phyloP scores from a whole-genome alignment of 2,329 filamentous ascomycete genomes.

The Sclerotinia trifoliorum region DNA sequence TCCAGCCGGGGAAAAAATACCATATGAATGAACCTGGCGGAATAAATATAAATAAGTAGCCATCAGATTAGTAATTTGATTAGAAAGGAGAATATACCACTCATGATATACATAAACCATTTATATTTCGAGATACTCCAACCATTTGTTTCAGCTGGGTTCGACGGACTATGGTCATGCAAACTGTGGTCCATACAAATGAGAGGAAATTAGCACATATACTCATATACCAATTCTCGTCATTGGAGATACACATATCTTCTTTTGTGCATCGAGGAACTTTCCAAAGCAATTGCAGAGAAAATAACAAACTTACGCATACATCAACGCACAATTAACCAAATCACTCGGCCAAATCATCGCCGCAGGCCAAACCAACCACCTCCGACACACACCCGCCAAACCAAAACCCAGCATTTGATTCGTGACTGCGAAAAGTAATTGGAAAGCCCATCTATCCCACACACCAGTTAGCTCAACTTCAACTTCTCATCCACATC shows the following conservation, averaged over 20 bases:
- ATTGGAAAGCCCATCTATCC: constrained; percentile 46
- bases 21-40: constrained; percentile 39
- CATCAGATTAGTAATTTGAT: background rate
- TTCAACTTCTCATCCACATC: background rate
- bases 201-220: background rate
- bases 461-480: background rate
- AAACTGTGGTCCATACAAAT: constrained; percentile 43
- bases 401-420: constrained; percentile 64
- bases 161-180: constrained; percentile 58
- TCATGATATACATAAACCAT: constrained; percentile 43
- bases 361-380: constrained; percentile 57
- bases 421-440: constrained; percentile 58
- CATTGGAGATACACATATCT: no score
- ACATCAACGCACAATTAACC: constrained; percentile 49
- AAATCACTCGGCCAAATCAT: constrained; percentile 66
- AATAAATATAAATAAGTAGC: background rate
- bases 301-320: constrained; percentile 43
- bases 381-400: constrained; percentile 57
- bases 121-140: constrained; percentile 48
- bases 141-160: constrained; percentile 49
- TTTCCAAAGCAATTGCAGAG: background rate
- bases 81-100: constrained; percentile 43
- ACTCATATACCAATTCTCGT: background rate
- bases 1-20: constrained; percentile 56
- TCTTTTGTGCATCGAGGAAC: no score